Evolutionary conservation across 2,329 filamentous ascomycete genomes (phyloP).

Genomic region (Aureobasidium sp.): DNA sequence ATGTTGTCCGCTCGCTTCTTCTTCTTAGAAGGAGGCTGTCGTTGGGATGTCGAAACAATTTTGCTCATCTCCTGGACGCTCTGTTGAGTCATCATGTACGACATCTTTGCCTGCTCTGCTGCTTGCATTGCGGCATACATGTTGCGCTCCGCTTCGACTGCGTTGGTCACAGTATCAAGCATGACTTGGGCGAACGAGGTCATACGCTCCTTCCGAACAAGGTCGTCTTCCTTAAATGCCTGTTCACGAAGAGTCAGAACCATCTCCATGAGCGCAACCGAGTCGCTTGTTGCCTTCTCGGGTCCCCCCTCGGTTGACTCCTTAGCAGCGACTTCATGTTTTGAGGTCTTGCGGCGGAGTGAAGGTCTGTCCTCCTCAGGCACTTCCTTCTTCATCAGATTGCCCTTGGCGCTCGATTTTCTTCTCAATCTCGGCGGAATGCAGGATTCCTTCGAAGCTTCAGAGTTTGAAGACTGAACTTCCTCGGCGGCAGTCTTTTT

Average conservation of each 20-base stretch:
- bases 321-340: background rate
- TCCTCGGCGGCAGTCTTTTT: background rate
- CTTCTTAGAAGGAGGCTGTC: background rate
- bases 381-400: background rate
- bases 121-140: conserved; percentile 23
- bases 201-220: conserved; percentile 21
- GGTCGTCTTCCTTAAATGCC: conserved; percentile 15
- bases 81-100: conserved; percentile 25
- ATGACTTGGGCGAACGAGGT: conserved; percentile 24
- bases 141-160: conserved; percentile 23
- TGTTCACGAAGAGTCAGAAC: conserved; percentile 6
- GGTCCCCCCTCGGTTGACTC: background rate
- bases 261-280: background rate
- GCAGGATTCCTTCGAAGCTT: background rate
- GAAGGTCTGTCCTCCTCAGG: background rate
- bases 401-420: background rate
- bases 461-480: background rate
- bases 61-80: conserved; percentile 20
- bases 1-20: background rate
- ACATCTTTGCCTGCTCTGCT: conserved; percentile 22
- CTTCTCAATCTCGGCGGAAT: background rate
- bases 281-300: background rate
- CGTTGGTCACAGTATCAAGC: conserved; percentile 22
- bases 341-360: background rate
- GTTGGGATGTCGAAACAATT: conserved; percentile 14